Evolutionary conservation across 1,139 yeast genomes (phyloP).

Genomic region (Pneumocystis canis): DNA sequence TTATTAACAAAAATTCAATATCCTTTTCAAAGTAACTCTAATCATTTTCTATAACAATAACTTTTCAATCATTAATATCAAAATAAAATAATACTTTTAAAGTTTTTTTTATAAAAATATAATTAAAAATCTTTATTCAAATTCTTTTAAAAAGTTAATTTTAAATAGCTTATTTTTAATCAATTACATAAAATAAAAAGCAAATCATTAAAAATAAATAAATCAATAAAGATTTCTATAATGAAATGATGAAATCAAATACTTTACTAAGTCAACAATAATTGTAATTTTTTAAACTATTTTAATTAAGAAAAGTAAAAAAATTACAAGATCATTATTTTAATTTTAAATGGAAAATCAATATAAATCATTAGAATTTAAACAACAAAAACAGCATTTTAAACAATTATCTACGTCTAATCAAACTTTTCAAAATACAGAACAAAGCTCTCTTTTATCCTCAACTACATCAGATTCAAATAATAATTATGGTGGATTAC

Average conservation of each 20-base stretch:
- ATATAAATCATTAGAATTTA: neutral
- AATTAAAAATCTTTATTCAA: too few species aligned
- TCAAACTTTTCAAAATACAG: neutral
- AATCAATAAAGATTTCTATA: neutral
- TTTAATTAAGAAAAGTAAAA: neutral
- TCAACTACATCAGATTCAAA: neutral
- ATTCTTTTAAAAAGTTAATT: too few species aligned
- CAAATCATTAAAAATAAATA: too few species aligned
- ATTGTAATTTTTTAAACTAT: neutral
- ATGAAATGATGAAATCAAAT: neutral
- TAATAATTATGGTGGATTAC: neutral
- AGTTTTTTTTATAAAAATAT: too few species aligned
- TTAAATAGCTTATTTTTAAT: neutral
- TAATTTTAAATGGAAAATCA: neutral
- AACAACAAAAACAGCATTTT: neutral
- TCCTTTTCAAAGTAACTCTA: too few species aligned
- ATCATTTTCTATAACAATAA: too few species aligned
- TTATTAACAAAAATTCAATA: too few species aligned
- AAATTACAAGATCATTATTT: neutral
- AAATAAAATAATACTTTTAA: too few species aligned
- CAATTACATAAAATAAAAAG: neutral
- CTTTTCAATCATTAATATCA: too few species aligned
- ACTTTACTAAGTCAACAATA: neutral
- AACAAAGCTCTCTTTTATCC: neutral
- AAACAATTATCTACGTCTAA: neutral